Percentiles rank a stretch among this genome's conserved stretches.
phyloP scores from a whole-genome alignment of 2,329 filamentous ascomycete genomes.

The Cladophialophora chaetospira region DNA sequence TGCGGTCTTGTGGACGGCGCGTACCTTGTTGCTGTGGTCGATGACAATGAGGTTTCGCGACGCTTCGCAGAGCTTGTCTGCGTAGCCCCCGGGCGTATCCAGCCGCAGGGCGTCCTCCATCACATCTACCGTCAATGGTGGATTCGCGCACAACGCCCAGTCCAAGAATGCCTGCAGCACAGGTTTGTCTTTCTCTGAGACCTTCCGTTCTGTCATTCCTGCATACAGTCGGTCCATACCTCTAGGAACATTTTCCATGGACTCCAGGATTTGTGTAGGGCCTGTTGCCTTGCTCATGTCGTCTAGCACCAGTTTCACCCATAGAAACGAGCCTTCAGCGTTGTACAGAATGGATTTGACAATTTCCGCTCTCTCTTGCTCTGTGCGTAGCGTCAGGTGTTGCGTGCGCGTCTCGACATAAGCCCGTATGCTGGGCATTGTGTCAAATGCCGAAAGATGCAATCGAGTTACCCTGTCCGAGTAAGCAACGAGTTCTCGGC shows the following conservation, averaged over 20 bases:
- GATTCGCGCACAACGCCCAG: not conserved
- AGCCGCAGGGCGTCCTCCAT: no score
- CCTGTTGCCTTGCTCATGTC: slow-evolving; percentile 5
- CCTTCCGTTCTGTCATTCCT: no score
- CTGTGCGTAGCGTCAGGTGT: not conserved
- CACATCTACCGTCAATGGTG: slow-evolving; percentile 2
- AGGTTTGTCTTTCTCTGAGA: no score
- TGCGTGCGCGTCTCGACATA: not conserved
- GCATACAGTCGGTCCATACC: slow-evolving; percentile 2
- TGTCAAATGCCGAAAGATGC: not conserved
- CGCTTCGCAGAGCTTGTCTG: no score
- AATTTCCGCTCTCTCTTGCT: not conserved
- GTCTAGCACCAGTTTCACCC: not conserved
- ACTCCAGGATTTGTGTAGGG: no score
- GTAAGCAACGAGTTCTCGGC: no score
- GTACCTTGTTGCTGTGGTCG: no score
- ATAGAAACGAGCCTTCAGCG: slow-evolving; percentile 2
- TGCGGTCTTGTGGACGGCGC: no score
- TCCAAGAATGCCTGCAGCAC: not conserved
- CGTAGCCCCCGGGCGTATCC: no score
- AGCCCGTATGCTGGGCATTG: not conserved
- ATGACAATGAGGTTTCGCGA: no score
- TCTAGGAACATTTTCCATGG: no score
- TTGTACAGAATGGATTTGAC: not conserved
- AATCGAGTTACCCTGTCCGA: not conserved